Conservation (phyloP, 768 basidiomycete species). For the Clitopilus passeckerianus region DNA sequence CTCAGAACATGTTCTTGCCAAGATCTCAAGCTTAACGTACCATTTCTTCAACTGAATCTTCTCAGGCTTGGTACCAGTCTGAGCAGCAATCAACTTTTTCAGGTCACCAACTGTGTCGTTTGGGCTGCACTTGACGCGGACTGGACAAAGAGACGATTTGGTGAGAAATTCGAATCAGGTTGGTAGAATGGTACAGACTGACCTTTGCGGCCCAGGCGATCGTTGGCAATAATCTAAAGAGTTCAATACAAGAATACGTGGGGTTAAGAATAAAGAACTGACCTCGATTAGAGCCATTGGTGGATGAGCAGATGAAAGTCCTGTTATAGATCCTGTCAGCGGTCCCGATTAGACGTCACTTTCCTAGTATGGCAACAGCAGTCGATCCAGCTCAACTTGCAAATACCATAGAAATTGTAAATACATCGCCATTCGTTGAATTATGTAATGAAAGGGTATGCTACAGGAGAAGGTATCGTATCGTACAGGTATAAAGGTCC, state of each 20-base stretch:
- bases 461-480: neutral
- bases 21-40: conserved; percentile 39
- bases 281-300: conserved; percentile 56
- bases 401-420: neutral
- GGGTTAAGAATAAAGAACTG: conserved; percentile 3
- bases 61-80: conserved; percentile 78
- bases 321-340: neutral
- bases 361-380: neutral
- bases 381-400: neutral
- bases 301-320: neutral
- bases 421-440: neutral
- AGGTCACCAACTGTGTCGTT: conserved; percentile 97
- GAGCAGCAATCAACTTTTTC: conserved; percentile 95
- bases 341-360: neutral
- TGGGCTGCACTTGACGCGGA: conserved; percentile 92
- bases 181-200: conserved; percentile 2
- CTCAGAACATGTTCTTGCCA: neutral
- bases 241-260: neutral
- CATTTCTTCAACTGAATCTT: conserved; percentile 98
- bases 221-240: conserved; percentile 85
- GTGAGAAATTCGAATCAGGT: neutral
- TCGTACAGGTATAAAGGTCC: neutral
- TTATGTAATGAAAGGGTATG: neutral
- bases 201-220: conserved; percentile 95
- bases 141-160: conserved; percentile 33